Conservation (phyloP, 371 early-diverging fungal species). For the Mortierella sp. region DNA sequence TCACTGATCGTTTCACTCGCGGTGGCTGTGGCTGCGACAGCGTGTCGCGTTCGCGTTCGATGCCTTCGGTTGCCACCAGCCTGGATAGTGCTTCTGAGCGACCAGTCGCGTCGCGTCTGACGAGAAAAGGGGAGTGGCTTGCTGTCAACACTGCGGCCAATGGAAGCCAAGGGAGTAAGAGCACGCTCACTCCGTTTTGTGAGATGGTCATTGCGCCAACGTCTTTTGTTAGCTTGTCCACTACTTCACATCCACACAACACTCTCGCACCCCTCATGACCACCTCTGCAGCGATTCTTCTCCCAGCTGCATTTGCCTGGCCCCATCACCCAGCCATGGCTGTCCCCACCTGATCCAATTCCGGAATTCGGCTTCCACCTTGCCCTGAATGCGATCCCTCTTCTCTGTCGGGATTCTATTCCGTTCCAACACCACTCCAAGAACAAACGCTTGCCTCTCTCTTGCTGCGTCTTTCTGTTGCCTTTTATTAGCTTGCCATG, state of each 20-base stretch:
- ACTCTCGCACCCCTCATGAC: neutral
- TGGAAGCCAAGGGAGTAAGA: neutral
- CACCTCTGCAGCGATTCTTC: neutral
- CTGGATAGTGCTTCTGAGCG: too few relatives aligned
- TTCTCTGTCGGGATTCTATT: constrained; percentile 8
- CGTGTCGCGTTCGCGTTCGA: neutral
- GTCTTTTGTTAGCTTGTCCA: neutral
- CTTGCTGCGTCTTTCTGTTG: neutral
- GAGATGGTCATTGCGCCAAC: neutral
- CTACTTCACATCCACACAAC: neutral
- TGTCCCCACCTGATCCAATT: neutral
- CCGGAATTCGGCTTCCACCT: constrained; percentile 39
- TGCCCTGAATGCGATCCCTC: constrained; percentile 32
- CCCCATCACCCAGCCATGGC: neutral
- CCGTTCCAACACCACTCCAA: constrained; percentile 12
- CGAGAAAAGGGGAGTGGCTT: neutral
- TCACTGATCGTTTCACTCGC: neutral
- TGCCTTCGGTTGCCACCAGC: neutral
- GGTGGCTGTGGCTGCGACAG: neutral
- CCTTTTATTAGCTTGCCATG: constrained; percentile 14
- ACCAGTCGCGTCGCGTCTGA: neutral
- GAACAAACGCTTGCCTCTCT: neutral
- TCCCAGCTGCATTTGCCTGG: neutral
- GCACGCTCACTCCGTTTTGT: neutral
- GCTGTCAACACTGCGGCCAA: neutral